Percentiles rank a stretch among this genome's conserved stretches.
Evolutionary conservation across 176 grass and related monocot genomes (phyloP).

Genomic region (sorghum (Sorghum bicolor)): DNA sequence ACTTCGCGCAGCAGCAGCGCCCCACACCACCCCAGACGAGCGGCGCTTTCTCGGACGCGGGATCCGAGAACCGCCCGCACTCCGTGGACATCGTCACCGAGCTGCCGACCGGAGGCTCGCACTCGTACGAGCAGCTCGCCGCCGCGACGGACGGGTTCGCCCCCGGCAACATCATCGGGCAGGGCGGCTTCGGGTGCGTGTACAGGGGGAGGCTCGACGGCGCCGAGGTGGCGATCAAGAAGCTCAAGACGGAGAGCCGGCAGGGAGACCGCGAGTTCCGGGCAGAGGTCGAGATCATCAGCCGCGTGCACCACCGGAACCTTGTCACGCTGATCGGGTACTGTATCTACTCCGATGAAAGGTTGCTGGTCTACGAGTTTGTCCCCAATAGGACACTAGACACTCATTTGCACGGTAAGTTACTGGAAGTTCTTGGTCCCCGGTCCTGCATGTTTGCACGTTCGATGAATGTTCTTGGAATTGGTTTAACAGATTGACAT

Average conservation of each 20-base stretch:
- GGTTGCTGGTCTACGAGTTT: slow-evolving; percentile 52
- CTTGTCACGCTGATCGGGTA: slow-evolving; percentile 34
- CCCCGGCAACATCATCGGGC: slow-evolving; percentile 29
- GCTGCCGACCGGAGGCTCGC: slow-evolving; percentile 5
- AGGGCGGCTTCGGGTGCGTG: slow-evolving; percentile 48
- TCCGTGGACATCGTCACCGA: slow-evolving; percentile 23
- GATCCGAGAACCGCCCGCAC: not conserved
- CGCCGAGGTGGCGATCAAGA: slow-evolving; percentile 36
- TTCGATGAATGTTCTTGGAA: not conserved
- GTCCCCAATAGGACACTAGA: slow-evolving; percentile 44
- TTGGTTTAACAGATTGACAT: not conserved
- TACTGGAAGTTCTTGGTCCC: not conserved
- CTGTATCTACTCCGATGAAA: slow-evolving; percentile 34
- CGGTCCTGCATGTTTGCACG: not conserved
- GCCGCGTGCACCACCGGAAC: slow-evolving; percentile 46
- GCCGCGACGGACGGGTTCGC: slow-evolving; percentile 42
- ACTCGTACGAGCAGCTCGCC: slow-evolving; percentile 40
- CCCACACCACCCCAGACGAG: slow-evolving; percentile 23
- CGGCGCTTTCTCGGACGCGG: slow-evolving; percentile 14
- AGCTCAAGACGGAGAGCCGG: slow-evolving; percentile 30
- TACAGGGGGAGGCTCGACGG: slow-evolving; percentile 38
- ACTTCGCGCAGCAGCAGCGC: not conserved
- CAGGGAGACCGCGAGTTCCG: slow-evolving; percentile 53
- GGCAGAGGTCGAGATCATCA: slow-evolving; percentile 50
- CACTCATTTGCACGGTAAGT: slow-evolving; percentile 37